Evolutionary conservation across 306 rosid species (phyloP), one percentile per base, ranked within the genome.

Genomic region (Pyrus betulifolia): DNA sequence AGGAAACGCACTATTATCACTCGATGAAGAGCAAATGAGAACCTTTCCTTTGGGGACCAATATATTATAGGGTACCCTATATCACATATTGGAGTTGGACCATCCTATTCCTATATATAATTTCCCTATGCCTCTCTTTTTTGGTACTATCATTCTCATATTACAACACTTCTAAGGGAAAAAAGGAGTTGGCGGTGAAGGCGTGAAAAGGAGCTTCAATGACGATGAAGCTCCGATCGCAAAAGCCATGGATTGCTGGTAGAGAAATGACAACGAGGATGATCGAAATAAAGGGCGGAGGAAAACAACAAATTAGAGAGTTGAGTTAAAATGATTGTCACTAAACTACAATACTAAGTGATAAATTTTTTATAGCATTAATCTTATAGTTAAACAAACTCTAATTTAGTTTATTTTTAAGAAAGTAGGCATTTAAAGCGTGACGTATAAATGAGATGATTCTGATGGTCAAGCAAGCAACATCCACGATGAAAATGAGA

Each of bases 181-280:
- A 40, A 35, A 46, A 2, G 75, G 15, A 5, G 18, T 4, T 38
- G 69, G 31, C 17, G 55, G 65, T 35, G 84, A 8, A 38, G 76
- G 44, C n/a, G 21, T 18, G 63, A 27, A 57, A 7, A 45, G 51
- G 73, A 72, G 23, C 4, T 67, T 76, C 22, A 77, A 62, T 11
- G 74, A 64, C 4, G 64, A 46, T 18, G 83, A 42, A 2, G 77
- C 67, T 75, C 74, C 75, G 60, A 65, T 17, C 13, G 28, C 2
- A 30, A 72, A 70, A 60, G 83, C 61, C 78, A 70, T 74, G 58
- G 72, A 73, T 25, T 21, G 9, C 8, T 23, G 2, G 31, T 27
- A 2, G 31, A 2, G 31, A 59, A 11, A 19, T 7, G 74, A 27
- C 63, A 23, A 22, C 12, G 42, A 28, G 40, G 19, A 22, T 46